Conservation (phyloP, 345 rosid genomes). For the Mangifera indica region DNA sequence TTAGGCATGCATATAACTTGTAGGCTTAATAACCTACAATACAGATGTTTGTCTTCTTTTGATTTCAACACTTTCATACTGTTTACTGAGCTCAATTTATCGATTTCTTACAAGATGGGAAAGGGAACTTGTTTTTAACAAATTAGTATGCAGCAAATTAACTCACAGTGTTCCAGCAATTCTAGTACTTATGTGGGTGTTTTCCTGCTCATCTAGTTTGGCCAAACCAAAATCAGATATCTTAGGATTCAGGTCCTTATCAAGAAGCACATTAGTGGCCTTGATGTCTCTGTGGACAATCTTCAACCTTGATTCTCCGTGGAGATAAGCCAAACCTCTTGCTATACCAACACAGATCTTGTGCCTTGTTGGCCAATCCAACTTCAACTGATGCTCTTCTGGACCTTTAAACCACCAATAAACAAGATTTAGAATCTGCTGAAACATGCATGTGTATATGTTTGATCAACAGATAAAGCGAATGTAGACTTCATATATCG, state of each 20-base stretch:
- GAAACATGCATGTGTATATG: neutral
- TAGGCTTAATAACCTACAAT: neutral
- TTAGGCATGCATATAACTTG: too few species aligned
- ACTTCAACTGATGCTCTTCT: constrained; percentile 36
- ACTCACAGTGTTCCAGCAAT: constrained; percentile 71
- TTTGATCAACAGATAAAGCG: neutral
- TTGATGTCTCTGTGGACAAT: constrained; percentile 78
- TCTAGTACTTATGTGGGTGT: constrained; percentile 69
- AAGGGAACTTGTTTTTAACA: neutral
- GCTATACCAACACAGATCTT: constrained; percentile 70
- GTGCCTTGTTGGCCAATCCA: constrained; percentile 65
- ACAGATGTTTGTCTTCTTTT: too few species aligned
- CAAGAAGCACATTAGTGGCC: constrained; percentile 68
- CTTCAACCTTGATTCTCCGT: constrained; percentile 66
- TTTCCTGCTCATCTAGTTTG: constrained; percentile 60
- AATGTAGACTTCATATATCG: neutral
- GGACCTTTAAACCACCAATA: constrained; percentile 31
- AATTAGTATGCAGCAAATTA: neutral
- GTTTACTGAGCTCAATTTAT: too few species aligned
- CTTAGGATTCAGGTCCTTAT: constrained; percentile 47
- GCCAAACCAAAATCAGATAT: constrained; percentile 78
- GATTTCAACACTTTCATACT: neutral
- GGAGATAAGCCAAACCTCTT: constrained; percentile 62
- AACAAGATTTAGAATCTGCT: neutral
- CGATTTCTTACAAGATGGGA: neutral